phyloP scores from a whole-genome alignment of 768 basidiomycete species.

The Naganishia friedmannii region DNA sequence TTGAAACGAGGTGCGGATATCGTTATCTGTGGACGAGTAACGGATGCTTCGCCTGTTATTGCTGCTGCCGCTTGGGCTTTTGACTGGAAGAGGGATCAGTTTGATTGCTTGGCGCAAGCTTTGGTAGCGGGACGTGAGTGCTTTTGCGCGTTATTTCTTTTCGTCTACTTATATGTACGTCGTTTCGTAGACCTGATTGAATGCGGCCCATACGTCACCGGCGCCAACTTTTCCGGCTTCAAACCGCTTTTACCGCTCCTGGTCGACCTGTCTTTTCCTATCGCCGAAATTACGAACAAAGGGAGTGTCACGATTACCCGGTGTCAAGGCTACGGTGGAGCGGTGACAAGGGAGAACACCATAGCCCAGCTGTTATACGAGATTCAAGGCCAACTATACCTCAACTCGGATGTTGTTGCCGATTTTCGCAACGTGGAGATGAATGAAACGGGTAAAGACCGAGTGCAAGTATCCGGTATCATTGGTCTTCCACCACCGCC shows the following conservation, averaged over 20 bases:
- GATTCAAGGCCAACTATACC: slow-evolving; percentile 13
- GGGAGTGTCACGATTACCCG: slow-evolving; percentile 3
- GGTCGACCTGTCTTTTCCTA: slow-evolving; percentile 16
- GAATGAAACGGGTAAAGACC: not conserved
- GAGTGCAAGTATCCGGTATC: slow-evolving; percentile 12
- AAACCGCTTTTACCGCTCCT: slow-evolving; percentile 4
- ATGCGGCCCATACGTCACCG: slow-evolving; percentile 21
- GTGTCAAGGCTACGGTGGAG: slow-evolving; percentile 20
- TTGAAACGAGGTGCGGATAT: slow-evolving; percentile 14
- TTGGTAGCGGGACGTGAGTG: slow-evolving; percentile 12
- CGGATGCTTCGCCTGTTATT: slow-evolving; percentile 18
- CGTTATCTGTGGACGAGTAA: slow-evolving; percentile 13
- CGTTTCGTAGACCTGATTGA: slow-evolving; percentile 9
- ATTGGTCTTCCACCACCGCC: slow-evolving; percentile 4
- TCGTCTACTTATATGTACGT: too few species aligned
- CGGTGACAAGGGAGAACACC: slow-evolving; percentile 16
- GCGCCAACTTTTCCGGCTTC: slow-evolving; percentile 24
- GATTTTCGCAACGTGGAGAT: slow-evolving; percentile 4
- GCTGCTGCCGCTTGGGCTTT: slow-evolving; percentile 14
- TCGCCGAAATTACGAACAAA: slow-evolving; percentile 8
- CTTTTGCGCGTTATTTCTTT: not conserved
- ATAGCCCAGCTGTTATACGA: slow-evolving; percentile 22
- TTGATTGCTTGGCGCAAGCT: slow-evolving; percentile 10
- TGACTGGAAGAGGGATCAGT: slow-evolving; percentile 13
- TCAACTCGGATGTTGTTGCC: slow-evolving; percentile 27